Base-by-base conservation (phyloP, 495 filamentous ascomycete genomes). In the Aspergillus mulundensis region DNA sequence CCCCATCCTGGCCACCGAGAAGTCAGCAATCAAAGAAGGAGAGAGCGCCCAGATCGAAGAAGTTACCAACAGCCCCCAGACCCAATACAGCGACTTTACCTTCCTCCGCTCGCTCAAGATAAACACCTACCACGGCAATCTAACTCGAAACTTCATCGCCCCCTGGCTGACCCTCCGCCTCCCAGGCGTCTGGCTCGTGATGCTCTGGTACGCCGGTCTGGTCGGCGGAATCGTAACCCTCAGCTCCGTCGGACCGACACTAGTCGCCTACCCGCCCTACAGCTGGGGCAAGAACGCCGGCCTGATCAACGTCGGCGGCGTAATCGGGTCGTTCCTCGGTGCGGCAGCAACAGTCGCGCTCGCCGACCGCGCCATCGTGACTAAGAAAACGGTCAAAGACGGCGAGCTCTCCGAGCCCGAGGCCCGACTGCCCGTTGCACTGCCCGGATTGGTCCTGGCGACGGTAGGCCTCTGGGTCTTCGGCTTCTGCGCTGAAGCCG, bases 401-500 rank as follows among this genome's bases (percentile, higher is more conserved):
- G 52, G 53, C 34, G 34, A 44, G 38, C 45, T 51, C 20, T 45
- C 48, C 20, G 59, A 61, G 45, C 53, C 59, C 10, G 59, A 61
- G 53, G 30, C 7, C 0, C 55, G 59, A 19, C 41, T 61, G 14
- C 59, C 55, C 0, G 50, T 61, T 43, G 59, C 59, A 30, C 42
- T 61, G 15, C 59, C 59, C 5, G 59, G 59, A 5, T 41, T 61
- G 19, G 30, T 61, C 19, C 59, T 61, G 3, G 59, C 59, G 1
- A 61, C 59, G 40, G 47, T 51, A 30, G 59, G 58, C 2, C 54
- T 61, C 6, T 61, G 58, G 58, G 52, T 47, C 10, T 61, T 61
- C 21, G 58, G 58, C 2, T 61, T 61, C 53, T 61, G 53, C 18
- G 58, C 58, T 2, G 41, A 57, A 42, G 44, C 47, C 28, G 30